Evolutionary conservation across 305 asterid genomes (phyloP).

Genomic region (Stenogyne calaminthoides): DNA sequence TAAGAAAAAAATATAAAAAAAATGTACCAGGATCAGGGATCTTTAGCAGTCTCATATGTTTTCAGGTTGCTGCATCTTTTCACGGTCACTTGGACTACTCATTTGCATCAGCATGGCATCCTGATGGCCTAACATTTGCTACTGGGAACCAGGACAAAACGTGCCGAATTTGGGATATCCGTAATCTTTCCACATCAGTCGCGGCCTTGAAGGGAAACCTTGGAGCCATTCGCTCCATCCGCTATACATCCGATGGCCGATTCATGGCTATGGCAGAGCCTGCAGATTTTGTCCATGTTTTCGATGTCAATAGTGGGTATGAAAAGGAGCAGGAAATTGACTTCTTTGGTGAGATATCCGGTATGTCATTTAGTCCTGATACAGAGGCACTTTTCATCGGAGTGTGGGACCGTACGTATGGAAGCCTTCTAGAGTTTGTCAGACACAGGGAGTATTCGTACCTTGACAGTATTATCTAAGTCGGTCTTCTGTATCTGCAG

Average conservation of each 20-base stretch:
- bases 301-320: constrained; percentile 63
- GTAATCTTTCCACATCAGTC: constrained; percentile 56
- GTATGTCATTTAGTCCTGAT: constrained; percentile 76
- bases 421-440: constrained; percentile 71
- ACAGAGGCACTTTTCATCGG: constrained; percentile 75
- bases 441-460: constrained; percentile 60
- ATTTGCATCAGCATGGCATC: constrained; percentile 90
- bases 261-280: constrained; percentile 89
- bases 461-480: constrained; percentile 53
- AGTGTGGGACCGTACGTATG: constrained; percentile 70
- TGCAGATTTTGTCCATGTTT: constrained; percentile 75
- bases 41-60: constrained; percentile 1
- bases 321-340: constrained; percentile 74
- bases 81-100: constrained; percentile 70
- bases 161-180: constrained; percentile 69
- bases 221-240: constrained; percentile 72
- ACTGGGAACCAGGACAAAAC: constrained; percentile 85
- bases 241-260: constrained; percentile 67
- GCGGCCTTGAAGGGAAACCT: constrained; percentile 63
- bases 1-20: background rate
- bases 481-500: background rate
- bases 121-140: constrained; percentile 70
- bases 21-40: background rate
- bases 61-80: constrained; percentile 53
- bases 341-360: constrained; percentile 85